Percentiles rank a stretch among this genome's conserved stretches.
These are phyloP conservation scores for Nematodospora anomalae DNA, from an alignment of 1,139 yeast genomes.

Conservation along the genomic window DNA sequence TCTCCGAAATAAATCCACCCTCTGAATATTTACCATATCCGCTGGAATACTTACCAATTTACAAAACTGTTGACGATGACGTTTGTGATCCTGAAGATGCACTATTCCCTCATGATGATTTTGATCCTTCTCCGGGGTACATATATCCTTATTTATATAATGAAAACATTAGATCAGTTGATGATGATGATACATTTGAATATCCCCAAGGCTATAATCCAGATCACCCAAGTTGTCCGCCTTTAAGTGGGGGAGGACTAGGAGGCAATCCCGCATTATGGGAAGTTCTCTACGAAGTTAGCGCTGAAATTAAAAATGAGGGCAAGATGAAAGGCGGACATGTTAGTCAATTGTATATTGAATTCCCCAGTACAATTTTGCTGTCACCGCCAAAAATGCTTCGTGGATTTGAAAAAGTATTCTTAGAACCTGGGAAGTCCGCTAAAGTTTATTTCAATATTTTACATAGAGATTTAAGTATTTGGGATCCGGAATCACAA, in stretches of 20 bases:
- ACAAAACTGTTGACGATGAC: conserved; percentile 43
- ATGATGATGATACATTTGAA: conserved; percentile 42
- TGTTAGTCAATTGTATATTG: conserved; percentile 59
- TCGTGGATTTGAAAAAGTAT: conserved; percentile 61
- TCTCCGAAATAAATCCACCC: conserved; percentile 45
- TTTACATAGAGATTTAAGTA: conserved; percentile 54
- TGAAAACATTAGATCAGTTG: conserved; percentile 43
- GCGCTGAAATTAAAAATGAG: conserved; percentile 48
- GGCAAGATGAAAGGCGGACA: conserved; percentile 53
- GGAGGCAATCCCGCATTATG: conserved; percentile 52
- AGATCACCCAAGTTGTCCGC: conserved; percentile 37
- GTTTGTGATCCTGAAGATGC: conserved; percentile 59
- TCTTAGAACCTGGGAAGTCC: conserved; percentile 44
- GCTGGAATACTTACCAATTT: conserved; percentile 44
- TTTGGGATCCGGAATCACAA: conserved; percentile 59
- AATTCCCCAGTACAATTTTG: conserved; percentile 46
- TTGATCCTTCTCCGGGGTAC: conserved; percentile 52
- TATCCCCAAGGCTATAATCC: conserved; percentile 55
- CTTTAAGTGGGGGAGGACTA: conserved; percentile 57
- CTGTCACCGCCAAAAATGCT: conserved; percentile 52
- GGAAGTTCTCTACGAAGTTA: conserved; percentile 49
- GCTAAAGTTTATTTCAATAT: conserved; percentile 45
- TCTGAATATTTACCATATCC: conserved; percentile 52
- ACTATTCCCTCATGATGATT: conserved; percentile 54
- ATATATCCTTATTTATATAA: conserved; percentile 53